Evolutionary conservation across 1,284 basidiomycete genomes (phyloP).

Genomic region (Kalmanozyma brasiliensis): DNA sequence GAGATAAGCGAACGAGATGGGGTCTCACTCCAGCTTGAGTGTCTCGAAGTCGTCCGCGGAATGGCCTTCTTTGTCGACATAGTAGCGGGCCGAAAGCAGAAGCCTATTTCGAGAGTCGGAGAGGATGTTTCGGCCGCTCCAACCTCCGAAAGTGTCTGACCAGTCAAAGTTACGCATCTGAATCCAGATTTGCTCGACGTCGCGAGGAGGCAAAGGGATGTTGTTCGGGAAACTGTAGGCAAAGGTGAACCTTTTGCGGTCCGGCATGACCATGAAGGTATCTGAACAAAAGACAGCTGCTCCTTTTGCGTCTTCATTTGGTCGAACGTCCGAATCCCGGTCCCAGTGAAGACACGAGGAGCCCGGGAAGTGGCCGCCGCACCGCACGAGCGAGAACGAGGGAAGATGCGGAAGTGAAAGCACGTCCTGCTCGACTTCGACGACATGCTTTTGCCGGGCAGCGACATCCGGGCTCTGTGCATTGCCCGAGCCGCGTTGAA

Average conservation of each 20-base stretch:
- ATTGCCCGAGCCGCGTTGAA: constrained; percentile 26
- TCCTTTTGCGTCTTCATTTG: background rate
- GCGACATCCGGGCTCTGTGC: constrained; percentile 22
- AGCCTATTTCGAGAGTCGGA: constrained; percentile 26
- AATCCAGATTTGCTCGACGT: constrained; percentile 35
- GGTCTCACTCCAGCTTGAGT: no score
- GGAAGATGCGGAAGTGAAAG: constrained; percentile 23
- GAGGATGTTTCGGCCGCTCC: constrained; percentile 32
- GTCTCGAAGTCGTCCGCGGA: constrained; percentile 20
- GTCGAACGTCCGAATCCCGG: constrained; percentile 12
- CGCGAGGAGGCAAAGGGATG: constrained; percentile 39
- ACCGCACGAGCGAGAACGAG: constrained; percentile 20
- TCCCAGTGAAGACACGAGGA: constrained; percentile 23
- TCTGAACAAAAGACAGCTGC: constrained; percentile 38
- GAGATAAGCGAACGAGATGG: no score
- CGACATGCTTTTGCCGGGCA: constrained; percentile 18
- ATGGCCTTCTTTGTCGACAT: constrained; percentile 31
- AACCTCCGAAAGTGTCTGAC: constrained; percentile 36
- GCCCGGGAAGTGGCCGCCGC: constrained; percentile 40
- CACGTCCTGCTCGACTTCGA: constrained; percentile 14
- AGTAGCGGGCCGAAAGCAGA: constrained; percentile 31
- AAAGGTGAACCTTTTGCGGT: constrained; percentile 29
- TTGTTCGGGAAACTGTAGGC: constrained; percentile 37
- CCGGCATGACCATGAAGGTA: constrained; percentile 31
- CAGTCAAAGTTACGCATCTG: constrained; percentile 33